These are phyloP conservation scores for Heritiera fomes DNA, from an alignment of 345 rosid species.

Conservation along the genomic window DNA sequence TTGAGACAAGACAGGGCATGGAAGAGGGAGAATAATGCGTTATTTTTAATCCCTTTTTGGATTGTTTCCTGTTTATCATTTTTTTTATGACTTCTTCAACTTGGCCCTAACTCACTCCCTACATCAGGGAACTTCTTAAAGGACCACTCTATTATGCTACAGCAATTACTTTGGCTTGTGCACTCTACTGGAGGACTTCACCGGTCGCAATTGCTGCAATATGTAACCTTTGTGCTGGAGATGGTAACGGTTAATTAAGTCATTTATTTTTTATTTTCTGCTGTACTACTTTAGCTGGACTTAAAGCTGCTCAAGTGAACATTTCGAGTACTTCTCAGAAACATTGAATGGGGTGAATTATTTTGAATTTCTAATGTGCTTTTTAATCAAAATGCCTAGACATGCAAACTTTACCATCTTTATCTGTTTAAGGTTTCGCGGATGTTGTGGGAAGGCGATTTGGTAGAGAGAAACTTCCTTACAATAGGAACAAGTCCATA, in stretches of 20 bases:
- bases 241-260: slow-evolving; percentile 49
- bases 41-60: neutral
- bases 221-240: slow-evolving; percentile 98
- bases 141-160: slow-evolving; percentile 84
- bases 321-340: neutral
- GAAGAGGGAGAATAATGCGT: neutral
- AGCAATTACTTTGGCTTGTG: slow-evolving; percentile 57
- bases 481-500: slow-evolving; percentile 75
- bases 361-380: neutral
- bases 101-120: slow-evolving; percentile 24
- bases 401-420: neutral
- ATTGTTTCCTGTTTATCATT: neutral
- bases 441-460: slow-evolving; percentile 81
- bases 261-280: neutral
- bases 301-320: neutral
- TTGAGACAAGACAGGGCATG: neutral
- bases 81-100: slow-evolving; percentile 13
- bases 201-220: slow-evolving; percentile 74
- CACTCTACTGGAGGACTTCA: slow-evolving; percentile 76
- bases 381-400: neutral
- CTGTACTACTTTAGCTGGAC: neutral
- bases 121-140: slow-evolving; percentile 83
- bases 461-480: slow-evolving; percentile 68
- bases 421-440: slow-evolving; percentile 61
- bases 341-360: neutral